Percentiles rank a stretch among this genome's conserved stretches.
Conservation (phyloP, 2,329 filamentous ascomycete species). For the Pseudocercospora vitis region DNA sequence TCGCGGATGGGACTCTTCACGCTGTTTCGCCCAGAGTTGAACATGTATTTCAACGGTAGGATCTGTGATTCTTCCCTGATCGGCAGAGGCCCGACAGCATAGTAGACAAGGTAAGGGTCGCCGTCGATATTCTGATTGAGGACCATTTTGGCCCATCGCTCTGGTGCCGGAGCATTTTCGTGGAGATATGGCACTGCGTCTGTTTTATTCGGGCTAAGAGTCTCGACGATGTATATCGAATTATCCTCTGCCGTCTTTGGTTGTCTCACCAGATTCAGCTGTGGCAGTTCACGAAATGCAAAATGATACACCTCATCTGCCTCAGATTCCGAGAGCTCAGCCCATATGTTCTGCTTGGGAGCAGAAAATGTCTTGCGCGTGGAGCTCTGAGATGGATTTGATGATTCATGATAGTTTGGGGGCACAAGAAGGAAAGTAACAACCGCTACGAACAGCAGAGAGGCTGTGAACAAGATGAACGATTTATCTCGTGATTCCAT, state of each 20-base stretch:
- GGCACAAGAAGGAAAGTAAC: constrained; percentile 22
- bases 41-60: constrained; percentile 46
- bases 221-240: constrained; percentile 38
- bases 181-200: constrained; percentile 50
- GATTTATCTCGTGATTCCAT: constrained; percentile 24
- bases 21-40: constrained; percentile 42
- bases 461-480: constrained; percentile 17
- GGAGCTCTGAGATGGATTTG: constrained; percentile 4
- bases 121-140: constrained; percentile 45
- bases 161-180: constrained; percentile 38
- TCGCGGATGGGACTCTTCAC: constrained; percentile 35
- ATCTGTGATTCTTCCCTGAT: constrained; percentile 42
- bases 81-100: constrained; percentile 54
- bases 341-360: constrained; percentile 49
- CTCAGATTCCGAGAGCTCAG: constrained; percentile 41
- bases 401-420: constrained; percentile 6
- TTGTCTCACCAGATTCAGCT: constrained; percentile 31
- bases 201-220: constrained; percentile 52
- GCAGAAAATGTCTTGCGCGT: constrained; percentile 33
- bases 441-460: constrained; percentile 23
- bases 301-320: constrained; percentile 43
- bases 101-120: constrained; percentile 44
- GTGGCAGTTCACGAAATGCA: constrained; percentile 38
- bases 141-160: constrained; percentile 48
- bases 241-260: constrained; percentile 31